Evolutionary conservation across 2,329 filamentous ascomycete species (phyloP).

Genomic region (Lecanosticta acicola): DNA sequence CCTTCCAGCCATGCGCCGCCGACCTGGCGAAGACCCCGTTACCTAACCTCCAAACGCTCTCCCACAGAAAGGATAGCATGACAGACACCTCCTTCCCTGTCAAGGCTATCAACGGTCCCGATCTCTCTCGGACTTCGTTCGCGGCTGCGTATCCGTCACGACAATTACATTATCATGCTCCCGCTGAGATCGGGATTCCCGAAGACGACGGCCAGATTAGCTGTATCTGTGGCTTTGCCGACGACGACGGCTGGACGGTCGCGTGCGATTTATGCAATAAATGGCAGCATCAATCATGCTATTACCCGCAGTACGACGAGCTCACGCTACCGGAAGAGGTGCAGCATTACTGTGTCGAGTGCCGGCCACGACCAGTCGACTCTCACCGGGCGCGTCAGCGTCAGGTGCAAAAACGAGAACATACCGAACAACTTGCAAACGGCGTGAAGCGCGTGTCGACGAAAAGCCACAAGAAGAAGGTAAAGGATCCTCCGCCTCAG

Average conservation of each 20-base stretch:
- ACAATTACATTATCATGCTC: constrained; percentile 20
- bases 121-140: constrained; percentile 19
- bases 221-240: constrained; percentile 88
- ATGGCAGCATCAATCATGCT: constrained; percentile 98
- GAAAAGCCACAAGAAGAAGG: constrained; percentile 85
- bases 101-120: constrained; percentile 31
- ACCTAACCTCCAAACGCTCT: constrained; percentile 28
- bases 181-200: constrained; percentile 15
- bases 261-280: constrained; percentile 93
- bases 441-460: constrained; percentile 62
- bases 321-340: constrained; percentile 49
- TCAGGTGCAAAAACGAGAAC: constrained; percentile 27
- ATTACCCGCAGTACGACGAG: constrained; percentile 71
- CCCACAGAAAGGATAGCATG: constrained; percentile 34
- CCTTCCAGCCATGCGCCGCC: constrained; percentile 34
- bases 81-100: constrained; percentile 31
- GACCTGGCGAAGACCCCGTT: constrained; percentile 24
- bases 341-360: constrained; percentile 83
- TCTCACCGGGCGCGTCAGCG: constrained; percentile 60
- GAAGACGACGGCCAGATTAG: constrained; percentile 90
- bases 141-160: constrained; percentile 29
- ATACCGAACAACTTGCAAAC: constrained; percentile 56
- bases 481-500: constrained; percentile 60
- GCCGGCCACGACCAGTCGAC: constrained; percentile 72
- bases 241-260: constrained; percentile 97